Evolutionary conservation across 805 yeast genomes (phyloP), one percentile per base, ranked within the genome.

Genomic region (Teunomyces kruisii): DNA sequence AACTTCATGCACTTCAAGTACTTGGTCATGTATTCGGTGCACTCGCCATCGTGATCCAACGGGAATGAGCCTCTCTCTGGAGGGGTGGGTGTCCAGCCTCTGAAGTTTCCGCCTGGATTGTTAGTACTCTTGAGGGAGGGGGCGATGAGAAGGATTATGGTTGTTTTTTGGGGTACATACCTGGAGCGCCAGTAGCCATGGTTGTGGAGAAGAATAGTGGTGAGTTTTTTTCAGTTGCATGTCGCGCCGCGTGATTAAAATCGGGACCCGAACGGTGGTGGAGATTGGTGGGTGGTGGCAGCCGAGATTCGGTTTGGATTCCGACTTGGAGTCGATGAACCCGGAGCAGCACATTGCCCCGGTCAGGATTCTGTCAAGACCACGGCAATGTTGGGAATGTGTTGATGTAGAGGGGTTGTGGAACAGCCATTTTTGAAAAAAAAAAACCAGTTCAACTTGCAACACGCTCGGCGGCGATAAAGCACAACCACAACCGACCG

Each of bases 1-100:
- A 81, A 69, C 59, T 86, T 84, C 65, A 92, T 69, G 67, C 99
- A 92, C 39, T 80, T 69, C 50, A 92, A 69, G 61, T 92, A 92
- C 39, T 78, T 79, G 36, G 75, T 61, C 94, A 91, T 94, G 46
- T 81, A 78, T 16, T 74, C 72, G 16, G 82, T 80, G 60, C 98
- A 92, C 52, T 94, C 98, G 6, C 84, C 84, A 48, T 66, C 72
- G 59, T 92, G 99, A 59, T 92, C 99, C 37, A 92, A 70, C 0
- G 98, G 99, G 65, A 92, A 92, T 0, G 98, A 88, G 0, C 99
- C 99, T 53, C 97, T 72, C 53, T 92, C 96, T 2, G 99, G 99
- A 16, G 99, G 96, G 0, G 92, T 85, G 8, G 97, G 96, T 10
- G 81, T 73, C 73, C 85, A 76, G 33, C 58, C 42, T 46, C 56